These are phyloP conservation scores for Trypanosoma platydactyli DNA, from an alignment of 208 protist species.

Conservation along the genomic window DNA sequence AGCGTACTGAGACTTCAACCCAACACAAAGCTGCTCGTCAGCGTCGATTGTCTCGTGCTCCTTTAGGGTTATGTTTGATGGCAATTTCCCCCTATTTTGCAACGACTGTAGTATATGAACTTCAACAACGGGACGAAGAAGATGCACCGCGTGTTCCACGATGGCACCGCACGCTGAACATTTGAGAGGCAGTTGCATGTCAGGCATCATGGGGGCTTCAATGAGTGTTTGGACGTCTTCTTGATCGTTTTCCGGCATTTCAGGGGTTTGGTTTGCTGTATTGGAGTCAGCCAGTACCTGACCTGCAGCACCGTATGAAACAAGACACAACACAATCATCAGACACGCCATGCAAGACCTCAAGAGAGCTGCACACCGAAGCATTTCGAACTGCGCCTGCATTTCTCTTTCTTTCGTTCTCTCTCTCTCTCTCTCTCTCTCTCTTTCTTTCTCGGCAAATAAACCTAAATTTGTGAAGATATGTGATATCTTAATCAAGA, in stretches of 20 bases:
- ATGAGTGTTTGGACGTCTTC: slow-evolving; percentile 3
- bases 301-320: neutral
- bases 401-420: too few relatives aligned
- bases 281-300: neutral
- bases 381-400: too few relatives aligned
- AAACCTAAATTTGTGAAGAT: too few relatives aligned
- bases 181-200: slow-evolving; percentile 15
- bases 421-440: too few relatives aligned
- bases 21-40: slow-evolving; percentile 19
- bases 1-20: slow-evolving; percentile 12
- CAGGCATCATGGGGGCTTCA: neutral
- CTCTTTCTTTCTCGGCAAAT: too few relatives aligned
- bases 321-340: neutral
- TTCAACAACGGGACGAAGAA: slow-evolving; percentile 16
- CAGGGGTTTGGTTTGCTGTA: neutral
- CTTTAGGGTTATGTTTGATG: neutral
- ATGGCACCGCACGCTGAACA: slow-evolving; percentile 31
- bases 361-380: too few relatives aligned
- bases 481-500: too few relatives aligned
- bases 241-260: slow-evolving; percentile 11
- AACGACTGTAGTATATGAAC: neutral
- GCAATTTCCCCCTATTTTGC: neutral
- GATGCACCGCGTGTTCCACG: slow-evolving; percentile 20
- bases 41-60: slow-evolving; percentile 25
- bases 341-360: neutral